Evolutionary conservation across 2,329 filamentous ascomycete species (phyloP), one percentile per base, ranked within the genome.

Genomic region (Mycosphaerella arachidis): DNA sequence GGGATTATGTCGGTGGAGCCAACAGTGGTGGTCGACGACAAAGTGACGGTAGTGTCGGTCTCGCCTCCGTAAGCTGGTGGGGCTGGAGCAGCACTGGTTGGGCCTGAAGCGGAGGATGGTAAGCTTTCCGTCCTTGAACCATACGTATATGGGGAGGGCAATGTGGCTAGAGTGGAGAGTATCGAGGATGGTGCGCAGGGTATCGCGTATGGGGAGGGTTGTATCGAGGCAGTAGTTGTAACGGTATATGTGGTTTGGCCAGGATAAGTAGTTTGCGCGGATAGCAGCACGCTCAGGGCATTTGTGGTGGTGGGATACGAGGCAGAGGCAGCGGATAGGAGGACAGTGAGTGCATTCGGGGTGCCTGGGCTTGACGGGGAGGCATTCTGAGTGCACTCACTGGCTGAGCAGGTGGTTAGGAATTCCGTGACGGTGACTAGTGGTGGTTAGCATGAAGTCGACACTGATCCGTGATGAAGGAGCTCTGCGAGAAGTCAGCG

Each of bases 241-340:
- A 55, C 40, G n/a, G 48, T 58, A 43, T 18, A 30, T 18, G 53
- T 54, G 52, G 35, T 53, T 56, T 48, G 56, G 57, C 48, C 48
- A 46, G 52, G 58, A 56, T 48, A 63, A 58, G 55, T 53, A 48
- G 35, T 50, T 31, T 57, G 48, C 45, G 62, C 64, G 53, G 62
- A 62, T 48, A 58, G 31, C 10, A 64, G 58, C n/a, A 66, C 54
- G 57, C 57, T 63, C 24, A 66, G 62, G 56, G 64, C 64, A 63
- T 66, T 64, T 46, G 54, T 48, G 27, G 53, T 53, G 45, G 53
- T 48, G 27, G 60, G 57, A 40, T 52, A 61, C 20, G 63, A 48
- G 46, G 52, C 50, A 50, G 58, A 45, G 46, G 60, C 61, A 46
- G 61, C 56, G 37, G 62, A 62, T 55, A 56, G 50, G 58, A 63